Conservation (phyloP, 495 filamentous ascomycete species). For the Penicillium chermesinum region DNA sequence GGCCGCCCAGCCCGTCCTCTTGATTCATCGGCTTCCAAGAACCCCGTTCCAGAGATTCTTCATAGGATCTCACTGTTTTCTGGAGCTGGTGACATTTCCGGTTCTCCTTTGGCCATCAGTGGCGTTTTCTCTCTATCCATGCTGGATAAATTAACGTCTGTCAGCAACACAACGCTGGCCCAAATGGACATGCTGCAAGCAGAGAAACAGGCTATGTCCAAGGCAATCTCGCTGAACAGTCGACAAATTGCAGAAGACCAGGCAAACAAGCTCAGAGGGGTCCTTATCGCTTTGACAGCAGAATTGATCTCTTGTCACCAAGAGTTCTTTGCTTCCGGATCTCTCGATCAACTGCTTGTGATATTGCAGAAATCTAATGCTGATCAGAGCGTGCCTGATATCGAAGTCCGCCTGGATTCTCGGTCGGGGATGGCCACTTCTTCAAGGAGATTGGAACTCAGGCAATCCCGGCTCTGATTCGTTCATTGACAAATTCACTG, state of each 20-base stretch:
- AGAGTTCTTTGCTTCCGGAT: conserved; percentile 33
- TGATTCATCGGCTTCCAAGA: conserved; percentile 28
- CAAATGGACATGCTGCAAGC: conserved; percentile 60
- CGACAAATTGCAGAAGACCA: conserved; percentile 44
- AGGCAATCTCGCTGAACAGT: conserved; percentile 45
- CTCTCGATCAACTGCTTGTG: conserved; percentile 22
- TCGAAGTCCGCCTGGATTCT: background rate
- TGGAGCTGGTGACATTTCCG: conserved; percentile 23
- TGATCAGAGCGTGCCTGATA: background rate
- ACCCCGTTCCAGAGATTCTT: conserved; percentile 30
- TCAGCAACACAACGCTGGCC: conserved; percentile 50
- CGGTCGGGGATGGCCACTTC: conserved; percentile 28
- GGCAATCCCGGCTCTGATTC: conserved; percentile 31
- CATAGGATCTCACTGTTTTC: conserved; percentile 36
- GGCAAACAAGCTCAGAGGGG: conserved; percentile 39
- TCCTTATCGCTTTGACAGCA: conserved; percentile 44
- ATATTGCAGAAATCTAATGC: conserved; percentile 10
- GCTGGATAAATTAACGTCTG: conserved; percentile 49
- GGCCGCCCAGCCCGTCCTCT: conserved; percentile 35
- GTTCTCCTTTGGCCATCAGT: conserved; percentile 39
- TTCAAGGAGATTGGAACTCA: conserved; percentile 29
- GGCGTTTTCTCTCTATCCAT: conserved; percentile 51
- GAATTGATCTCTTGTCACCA: conserved; percentile 43
- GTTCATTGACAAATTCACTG: conserved; percentile 16
- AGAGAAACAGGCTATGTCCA: conserved; percentile 59